Conservation (phyloP, 306 rosid genomes). For the apple (Malus domestica) region DNA sequence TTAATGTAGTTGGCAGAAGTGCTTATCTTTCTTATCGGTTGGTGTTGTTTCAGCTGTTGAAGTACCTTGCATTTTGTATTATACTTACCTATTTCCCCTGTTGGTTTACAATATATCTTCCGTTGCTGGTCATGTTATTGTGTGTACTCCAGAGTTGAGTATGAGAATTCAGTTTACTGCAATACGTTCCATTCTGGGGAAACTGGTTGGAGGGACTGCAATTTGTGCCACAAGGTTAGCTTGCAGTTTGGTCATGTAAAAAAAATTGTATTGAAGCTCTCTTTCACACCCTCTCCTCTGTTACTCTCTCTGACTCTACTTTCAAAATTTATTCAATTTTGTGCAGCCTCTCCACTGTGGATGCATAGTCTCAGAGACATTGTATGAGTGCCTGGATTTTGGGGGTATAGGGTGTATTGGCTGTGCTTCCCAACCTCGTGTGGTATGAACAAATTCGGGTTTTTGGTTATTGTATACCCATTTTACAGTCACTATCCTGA, state of each 20-base stretch:
- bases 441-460: constrained; percentile 44
- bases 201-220: constrained; percentile 94
- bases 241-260: neutral
- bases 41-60: neutral
- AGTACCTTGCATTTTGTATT: neutral
- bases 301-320: constrained; percentile 1
- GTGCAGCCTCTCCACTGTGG: constrained; percentile 87
- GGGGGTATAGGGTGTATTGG: constrained; percentile 75
- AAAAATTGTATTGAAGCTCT: neutral
- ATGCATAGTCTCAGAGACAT: constrained; percentile 58
- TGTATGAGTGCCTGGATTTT: constrained; percentile 73
- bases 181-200: constrained; percentile 60
- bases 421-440: constrained; percentile 45
- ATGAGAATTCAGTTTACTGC: constrained; percentile 58
- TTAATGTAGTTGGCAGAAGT: neutral
- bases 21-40: neutral
- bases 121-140: neutral
- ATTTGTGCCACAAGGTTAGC: constrained; percentile 77
- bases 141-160: constrained; percentile 47
- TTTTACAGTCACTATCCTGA: constrained; percentile 2
- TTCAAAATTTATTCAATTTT: constrained; percentile 16
- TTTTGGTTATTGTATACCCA: neutral
- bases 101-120: neutral
- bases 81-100: neutral
- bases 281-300: neutral